Percentiles rank a stretch among this genome's conserved stretches.
Evolutionary conservation across 352 stramenopile species (phyloP).

Genomic region (Pythium periplocum): DNA sequence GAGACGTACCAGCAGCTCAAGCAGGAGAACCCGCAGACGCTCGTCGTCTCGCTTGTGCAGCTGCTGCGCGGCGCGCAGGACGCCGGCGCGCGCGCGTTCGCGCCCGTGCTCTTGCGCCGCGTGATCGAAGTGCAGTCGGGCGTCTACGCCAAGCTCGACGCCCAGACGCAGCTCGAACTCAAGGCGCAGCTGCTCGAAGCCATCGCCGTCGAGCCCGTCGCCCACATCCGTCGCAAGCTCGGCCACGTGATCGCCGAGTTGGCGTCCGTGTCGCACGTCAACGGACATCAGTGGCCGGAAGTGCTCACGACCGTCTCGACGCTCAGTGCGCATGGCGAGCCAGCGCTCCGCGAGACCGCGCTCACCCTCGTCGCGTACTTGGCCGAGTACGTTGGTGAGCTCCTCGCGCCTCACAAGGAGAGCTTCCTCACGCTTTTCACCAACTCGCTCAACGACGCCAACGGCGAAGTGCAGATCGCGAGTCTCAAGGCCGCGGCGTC

Average conservation of each 20-base stretch:
- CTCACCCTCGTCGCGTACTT: conserved; percentile 77
- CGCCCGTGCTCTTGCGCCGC: conserved; percentile 70
- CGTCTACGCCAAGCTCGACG: conserved; percentile 62
- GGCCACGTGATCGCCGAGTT: conserved; percentile 74
- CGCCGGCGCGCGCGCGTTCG: conserved; percentile 62
- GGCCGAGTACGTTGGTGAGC: conserved; percentile 57
- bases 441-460: conserved; percentile 60
- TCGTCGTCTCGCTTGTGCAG: conserved; percentile 66
- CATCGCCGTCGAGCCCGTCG: conserved; percentile 51
- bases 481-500: conserved; percentile 63
- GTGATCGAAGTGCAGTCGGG: conserved; percentile 65
- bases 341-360: conserved; percentile 62
- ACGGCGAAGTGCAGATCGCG: conserved; percentile 60
- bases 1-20: conserved; percentile 70
- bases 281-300: conserved; percentile 63
- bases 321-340: conserved; percentile 50
- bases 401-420: conserved; percentile 71
- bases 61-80: conserved; percentile 52
- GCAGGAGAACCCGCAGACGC: conserved; percentile 48
- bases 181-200: conserved; percentile 74
- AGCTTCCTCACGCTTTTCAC: conserved; percentile 77
- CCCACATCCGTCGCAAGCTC: conserved; percentile 80
- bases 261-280: conserved; percentile 43
- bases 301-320: conserved; percentile 56
- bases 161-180: conserved; percentile 39